Evolutionary conservation across 345 rosid genomes (phyloP).

Genomic region (Turnera subulata): DNA sequence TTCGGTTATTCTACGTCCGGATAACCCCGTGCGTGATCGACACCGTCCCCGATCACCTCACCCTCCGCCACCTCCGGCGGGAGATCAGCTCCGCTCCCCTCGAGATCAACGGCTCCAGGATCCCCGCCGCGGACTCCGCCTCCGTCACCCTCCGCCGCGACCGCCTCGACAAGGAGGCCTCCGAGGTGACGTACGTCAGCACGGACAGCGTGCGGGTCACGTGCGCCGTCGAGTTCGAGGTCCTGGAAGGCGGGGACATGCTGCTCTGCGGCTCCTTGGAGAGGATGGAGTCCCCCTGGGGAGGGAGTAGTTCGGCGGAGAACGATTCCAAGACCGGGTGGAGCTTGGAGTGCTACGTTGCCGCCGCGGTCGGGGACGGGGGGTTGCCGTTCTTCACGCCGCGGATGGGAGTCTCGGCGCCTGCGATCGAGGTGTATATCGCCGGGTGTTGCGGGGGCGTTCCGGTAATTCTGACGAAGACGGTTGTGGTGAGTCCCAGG

Average conservation of each 20-base stretch:
- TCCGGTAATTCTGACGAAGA: conserved; percentile 86
- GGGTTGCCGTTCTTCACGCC: conserved; percentile 54
- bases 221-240: conserved; percentile 82
- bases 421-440: conserved; percentile 75
- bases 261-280: conserved; percentile 76
- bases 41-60: conserved; percentile 62
- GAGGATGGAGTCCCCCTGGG: conserved; percentile 66
- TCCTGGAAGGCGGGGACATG: conserved; percentile 47
- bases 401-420: conserved; percentile 56
- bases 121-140: conserved; percentile 59
- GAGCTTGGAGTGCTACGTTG: conserved; percentile 73
- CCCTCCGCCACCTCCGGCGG: conserved; percentile 63
- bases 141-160: conserved; percentile 67
- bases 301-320: conserved; percentile 27
- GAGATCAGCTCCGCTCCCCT: conserved; percentile 65
- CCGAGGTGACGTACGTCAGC: conserved; percentile 83
- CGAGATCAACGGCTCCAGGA: conserved; percentile 66
- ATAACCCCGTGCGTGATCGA: conserved; percentile 56
- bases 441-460: conserved; percentile 83
- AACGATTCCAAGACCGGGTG: conserved; percentile 58
- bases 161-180: conserved; percentile 59
- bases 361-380: conserved; percentile 40
- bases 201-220: conserved; percentile 76
- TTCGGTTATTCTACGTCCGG: conserved; percentile 80
- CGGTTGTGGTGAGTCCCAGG: conserved; percentile 61